Percentiles rank a stretch among this genome's conserved stretches.
phyloP scores from a whole-genome alignment of 2,329 filamentous ascomycete genomes.

The Pezicula carpinea region DNA sequence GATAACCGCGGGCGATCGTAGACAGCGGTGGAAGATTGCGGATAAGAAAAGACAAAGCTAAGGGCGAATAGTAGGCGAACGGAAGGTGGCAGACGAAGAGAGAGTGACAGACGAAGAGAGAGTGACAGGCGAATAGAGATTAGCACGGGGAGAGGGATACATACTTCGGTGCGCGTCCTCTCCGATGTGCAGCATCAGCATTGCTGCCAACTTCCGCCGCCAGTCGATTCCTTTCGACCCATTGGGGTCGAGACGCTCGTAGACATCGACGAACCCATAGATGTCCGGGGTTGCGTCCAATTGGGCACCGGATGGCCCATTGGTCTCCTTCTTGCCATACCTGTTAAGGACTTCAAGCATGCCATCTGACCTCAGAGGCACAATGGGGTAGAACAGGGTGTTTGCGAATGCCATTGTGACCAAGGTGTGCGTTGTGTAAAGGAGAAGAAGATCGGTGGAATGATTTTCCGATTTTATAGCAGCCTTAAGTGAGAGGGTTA shows the following conservation, averaged over 20 bases:
- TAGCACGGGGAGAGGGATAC: too few relatives aligned
- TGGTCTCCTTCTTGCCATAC: conserved; percentile 32
- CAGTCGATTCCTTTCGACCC: conserved; percentile 52
- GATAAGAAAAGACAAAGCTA: too few relatives aligned
- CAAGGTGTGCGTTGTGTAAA: background rate
- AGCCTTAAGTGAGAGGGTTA: too few relatives aligned
- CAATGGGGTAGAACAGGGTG: conserved; percentile 21
- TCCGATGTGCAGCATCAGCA: conserved; percentile 47
- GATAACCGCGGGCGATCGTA: too few relatives aligned
- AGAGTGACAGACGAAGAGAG: background rate
- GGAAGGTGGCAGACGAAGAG: background rate
- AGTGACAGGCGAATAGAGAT: background rate
- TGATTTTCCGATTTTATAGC: too few relatives aligned
- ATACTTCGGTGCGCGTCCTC: conserved; percentile 22
- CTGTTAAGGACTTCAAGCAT: conserved; percentile 16
- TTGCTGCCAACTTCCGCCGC: conserved; percentile 54
- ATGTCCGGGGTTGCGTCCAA: conserved; percentile 46
- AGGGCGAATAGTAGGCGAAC: background rate
- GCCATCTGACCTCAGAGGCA: conserved; percentile 24
- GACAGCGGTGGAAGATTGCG: too few relatives aligned
- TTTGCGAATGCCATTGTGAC: conserved; percentile 7
- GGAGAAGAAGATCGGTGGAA: conserved; percentile 6
- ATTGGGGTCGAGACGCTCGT: conserved; percentile 43
- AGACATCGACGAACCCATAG: conserved; percentile 50
- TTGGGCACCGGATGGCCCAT: conserved; percentile 46